A percentile compares a stretch with the other conserved stretches of the same genome.
phyloP scores from a whole-genome alignment of 2,329 filamentous ascomycete species.

The Fusarium napiforme region DNA sequence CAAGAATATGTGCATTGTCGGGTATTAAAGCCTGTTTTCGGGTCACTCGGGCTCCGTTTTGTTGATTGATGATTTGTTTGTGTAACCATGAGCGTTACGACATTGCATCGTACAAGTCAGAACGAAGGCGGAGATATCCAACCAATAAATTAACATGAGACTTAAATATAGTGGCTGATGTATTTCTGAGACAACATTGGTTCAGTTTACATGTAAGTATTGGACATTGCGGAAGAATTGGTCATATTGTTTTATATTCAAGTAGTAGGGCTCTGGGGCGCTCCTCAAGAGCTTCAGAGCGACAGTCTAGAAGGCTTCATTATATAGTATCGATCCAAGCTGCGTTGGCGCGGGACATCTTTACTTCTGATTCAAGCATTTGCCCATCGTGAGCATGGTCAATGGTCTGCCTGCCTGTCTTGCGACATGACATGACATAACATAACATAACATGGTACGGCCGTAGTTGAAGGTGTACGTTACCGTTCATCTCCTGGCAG shows the following conservation, averaged over 20 bases:
- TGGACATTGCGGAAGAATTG: not conserved
- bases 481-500: not conserved
- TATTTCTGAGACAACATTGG: not conserved
- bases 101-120: not conserved
- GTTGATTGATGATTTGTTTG: slow-evolving; percentile 1
- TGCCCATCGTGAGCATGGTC: not conserved
- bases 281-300: not conserved
- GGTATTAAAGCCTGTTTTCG: slow-evolving; percentile 13
- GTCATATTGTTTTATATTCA: not conserved
- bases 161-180: not conserved
- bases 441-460: not conserved
- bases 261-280: not conserved
- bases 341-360: not conserved
- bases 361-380: not conserved
- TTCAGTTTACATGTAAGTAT: not conserved
- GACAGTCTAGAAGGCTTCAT: not conserved
- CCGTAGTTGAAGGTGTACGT: not conserved
- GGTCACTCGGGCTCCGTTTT: slow-evolving; percentile 5
- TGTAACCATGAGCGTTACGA: slow-evolving; percentile 10
- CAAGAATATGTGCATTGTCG: not conserved
- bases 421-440: not conserved
- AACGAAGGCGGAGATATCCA: not conserved
- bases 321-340: not conserved
- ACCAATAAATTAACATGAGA: not conserved
- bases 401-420: not conserved